These are phyloP conservation scores for Ramularia endophylla DNA, from an alignment of 2,329 filamentous ascomycete species.

Conservation along the genomic window DNA sequence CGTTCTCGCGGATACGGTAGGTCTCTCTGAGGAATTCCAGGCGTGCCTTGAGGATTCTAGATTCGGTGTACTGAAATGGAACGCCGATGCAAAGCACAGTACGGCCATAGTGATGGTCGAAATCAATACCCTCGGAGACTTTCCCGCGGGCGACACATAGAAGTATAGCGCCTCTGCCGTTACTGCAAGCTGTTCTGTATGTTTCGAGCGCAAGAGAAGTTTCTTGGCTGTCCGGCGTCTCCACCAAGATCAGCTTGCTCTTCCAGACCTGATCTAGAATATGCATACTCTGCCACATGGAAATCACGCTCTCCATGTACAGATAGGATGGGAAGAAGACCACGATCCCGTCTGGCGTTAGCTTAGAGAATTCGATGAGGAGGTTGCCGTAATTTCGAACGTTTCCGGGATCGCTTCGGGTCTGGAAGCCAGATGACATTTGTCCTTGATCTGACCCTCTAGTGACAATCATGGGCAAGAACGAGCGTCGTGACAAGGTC, in stretches of 20 bases:
- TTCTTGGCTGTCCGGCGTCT: slow-evolving; percentile 96
- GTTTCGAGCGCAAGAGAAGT: slow-evolving; percentile 93
- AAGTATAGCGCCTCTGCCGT: slow-evolving; percentile 86
- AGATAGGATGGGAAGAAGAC: slow-evolving; percentile 98
- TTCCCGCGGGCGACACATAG: slow-evolving; percentile 96
- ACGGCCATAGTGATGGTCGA: slow-evolving; percentile 96
- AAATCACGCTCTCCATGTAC: slow-evolving; percentile 99
- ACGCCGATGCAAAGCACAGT: slow-evolving; percentile 96
- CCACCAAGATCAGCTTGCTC: slow-evolving; percentile 95
- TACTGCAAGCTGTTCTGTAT: slow-evolving; percentile 95
- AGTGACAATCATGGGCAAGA: slow-evolving; percentile 96
- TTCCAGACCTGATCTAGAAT: slow-evolving; percentile 98
- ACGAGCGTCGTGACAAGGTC: slow-evolving; percentile 91
- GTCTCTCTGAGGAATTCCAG: slow-evolving; percentile 96
- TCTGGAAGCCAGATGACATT: slow-evolving; percentile 89
- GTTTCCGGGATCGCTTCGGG: slow-evolving; percentile 92
- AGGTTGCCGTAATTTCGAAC: slow-evolving; percentile 94
- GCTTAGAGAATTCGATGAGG: slow-evolving; percentile 88
- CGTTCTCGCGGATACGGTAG: slow-evolving; percentile 93
- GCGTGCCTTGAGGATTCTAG: slow-evolving; percentile 88
- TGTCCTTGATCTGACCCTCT: slow-evolving; percentile 89
- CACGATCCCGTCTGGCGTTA: slow-evolving; percentile 96
- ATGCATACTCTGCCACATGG: slow-evolving; percentile 98
- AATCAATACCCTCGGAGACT: slow-evolving; percentile 97
- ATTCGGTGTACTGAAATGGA: slow-evolving; percentile 98